Evolutionary conservation across 139 green algal genomes (phyloP), one percentile per base, ranked within the genome.

Genomic region (Chlorella sp.): DNA sequence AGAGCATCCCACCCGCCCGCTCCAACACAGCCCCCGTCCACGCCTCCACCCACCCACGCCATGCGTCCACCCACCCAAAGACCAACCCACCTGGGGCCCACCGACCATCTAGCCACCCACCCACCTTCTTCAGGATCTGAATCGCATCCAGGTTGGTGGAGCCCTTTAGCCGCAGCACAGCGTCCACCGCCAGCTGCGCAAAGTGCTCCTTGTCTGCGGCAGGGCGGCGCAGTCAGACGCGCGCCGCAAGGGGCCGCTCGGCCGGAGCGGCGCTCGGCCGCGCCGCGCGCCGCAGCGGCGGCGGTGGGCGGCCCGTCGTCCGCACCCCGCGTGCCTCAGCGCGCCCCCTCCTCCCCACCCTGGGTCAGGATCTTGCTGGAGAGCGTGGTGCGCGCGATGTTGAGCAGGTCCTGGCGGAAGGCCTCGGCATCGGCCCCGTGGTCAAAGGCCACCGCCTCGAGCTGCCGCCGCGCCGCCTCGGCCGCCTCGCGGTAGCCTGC

Each of bases 121-220:
- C 96, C 8, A 92, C 71, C 84, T 98, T 98, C 87, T 99, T 98
- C 87, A 99, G 96, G 86, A 99, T 93, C 83, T 99, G 91, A 77
- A 99, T 99, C 43, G 91, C 86, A 78, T 98, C 95, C 69, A 99
- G 86, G 84, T 98, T 96, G n/a, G 81, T 88, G 56, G 78, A 92
- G 46, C 90, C 93, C 76, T 97, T 97, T 3, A 99, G 84, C 9
- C 95, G 85, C 77, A 97, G 75, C 71, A 98, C 89, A 5, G 96
- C 95, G 40, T 98, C 90, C 64, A 98, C 95, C n/a, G 96, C 96
- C 70, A 99, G 87, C 68, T 95, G 81, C 42, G 95, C 89, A 89
- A 98, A 99, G 82, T 98, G 91, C 51, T 96, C 89, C 84, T 95
- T 95, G 59, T 95, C 88, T 65, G 65, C 62, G 17, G 43, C 55